Evolutionary conservation across 2,329 filamentous ascomycete genomes (phyloP), one percentile per base, ranked within the genome.

Genomic region (Cercospora beticola): DNA sequence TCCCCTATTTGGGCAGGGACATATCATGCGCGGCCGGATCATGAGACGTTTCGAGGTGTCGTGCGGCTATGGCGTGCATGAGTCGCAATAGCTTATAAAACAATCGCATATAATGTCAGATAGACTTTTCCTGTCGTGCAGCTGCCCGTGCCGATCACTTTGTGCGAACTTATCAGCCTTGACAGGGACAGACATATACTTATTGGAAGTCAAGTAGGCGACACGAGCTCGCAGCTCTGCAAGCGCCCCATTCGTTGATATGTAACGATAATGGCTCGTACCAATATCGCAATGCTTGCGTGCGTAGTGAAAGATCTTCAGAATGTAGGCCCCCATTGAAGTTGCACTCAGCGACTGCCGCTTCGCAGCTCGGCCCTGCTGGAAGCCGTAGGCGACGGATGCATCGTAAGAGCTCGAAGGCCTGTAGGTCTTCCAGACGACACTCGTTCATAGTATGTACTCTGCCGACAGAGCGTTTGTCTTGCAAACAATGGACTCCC

Each of bases 81-180:
- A 58, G 26, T 58, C 23, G 54, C 26, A 58, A n/a, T 16, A 30
- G 26, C 54, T 58, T 58, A 28, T 58, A 28, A 18, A 21, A 58
- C 26, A 16, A 21, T 58, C 54, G 54, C 54, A 58, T 58, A 58
- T 58, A 58, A 30, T n/a, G 54, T 33, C 26, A 58, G 26, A 30
- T 58, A 58, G 54, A 33, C 54, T 58, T 58, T 43, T 58, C 4
- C 54, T 58, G 54, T 58, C 54, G 30, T 58, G 54, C 54, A 58
- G 54, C 54, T 57, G 54, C 26, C 23, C 28, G 23, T 26, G 54
- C 16, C 54, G 54, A 58, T 58, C 54, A 58, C 54, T 18, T 33
- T 21, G 18, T 33, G 54, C 28, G 54, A 58, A n/a, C 54, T 33
- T 9, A 58, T 33, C 54, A 33, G 26, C 26, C 26, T 14, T 58